Evolutionary conservation across 2,329 filamentous ascomycete species (phyloP).

Genomic region (Neodidymelliopsis sp.): DNA sequence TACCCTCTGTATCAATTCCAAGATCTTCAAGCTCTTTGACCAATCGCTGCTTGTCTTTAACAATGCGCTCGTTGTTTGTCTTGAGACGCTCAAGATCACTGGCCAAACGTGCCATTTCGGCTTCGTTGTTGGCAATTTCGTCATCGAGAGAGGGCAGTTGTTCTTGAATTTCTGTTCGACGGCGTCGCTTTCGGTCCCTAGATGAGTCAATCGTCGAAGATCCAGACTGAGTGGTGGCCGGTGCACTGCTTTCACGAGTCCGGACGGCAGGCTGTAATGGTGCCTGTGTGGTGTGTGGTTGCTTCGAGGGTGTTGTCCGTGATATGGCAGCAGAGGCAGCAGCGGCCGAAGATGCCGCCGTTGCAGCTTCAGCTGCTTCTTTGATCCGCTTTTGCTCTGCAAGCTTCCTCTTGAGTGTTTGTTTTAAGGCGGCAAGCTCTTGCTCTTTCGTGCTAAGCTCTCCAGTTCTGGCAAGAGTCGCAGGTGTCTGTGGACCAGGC

Average conservation of each 20-base stretch:
- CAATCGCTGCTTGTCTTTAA: slow-evolving; percentile 53
- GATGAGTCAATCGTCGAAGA: background rate
- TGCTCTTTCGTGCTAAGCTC: slow-evolving; percentile 57
- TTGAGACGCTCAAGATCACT: slow-evolving; percentile 56
- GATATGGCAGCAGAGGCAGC: background rate
- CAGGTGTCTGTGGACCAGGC: slow-evolving; percentile 47
- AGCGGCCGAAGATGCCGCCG: slow-evolving; percentile 6
- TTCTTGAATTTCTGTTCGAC: slow-evolving; percentile 59
- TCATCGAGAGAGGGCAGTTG: slow-evolving; percentile 56
- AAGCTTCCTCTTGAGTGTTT: slow-evolving; percentile 38
- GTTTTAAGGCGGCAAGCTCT: slow-evolving; percentile 56
- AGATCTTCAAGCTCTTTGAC: slow-evolving; percentile 58
- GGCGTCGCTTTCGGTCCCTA: slow-evolving; percentile 33
- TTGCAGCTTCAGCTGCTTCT: slow-evolving; percentile 25
- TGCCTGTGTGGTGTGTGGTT: background rate
- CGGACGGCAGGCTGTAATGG: background rate
- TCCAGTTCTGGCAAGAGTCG: slow-evolving; percentile 48
- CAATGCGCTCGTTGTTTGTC: slow-evolving; percentile 49
- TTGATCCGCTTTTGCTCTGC: slow-evolving; percentile 33
- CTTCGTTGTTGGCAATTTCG: slow-evolving; percentile 52
- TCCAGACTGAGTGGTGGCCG: background rate
- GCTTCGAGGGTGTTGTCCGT: slow-evolving; percentile 1
- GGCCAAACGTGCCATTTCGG: slow-evolving; percentile 50
- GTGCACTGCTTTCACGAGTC: background rate
- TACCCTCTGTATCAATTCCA: slow-evolving; percentile 57